Conservation (phyloP, 768 basidiomycete species). For the Xerocomus brunneocitrinus region DNA sequence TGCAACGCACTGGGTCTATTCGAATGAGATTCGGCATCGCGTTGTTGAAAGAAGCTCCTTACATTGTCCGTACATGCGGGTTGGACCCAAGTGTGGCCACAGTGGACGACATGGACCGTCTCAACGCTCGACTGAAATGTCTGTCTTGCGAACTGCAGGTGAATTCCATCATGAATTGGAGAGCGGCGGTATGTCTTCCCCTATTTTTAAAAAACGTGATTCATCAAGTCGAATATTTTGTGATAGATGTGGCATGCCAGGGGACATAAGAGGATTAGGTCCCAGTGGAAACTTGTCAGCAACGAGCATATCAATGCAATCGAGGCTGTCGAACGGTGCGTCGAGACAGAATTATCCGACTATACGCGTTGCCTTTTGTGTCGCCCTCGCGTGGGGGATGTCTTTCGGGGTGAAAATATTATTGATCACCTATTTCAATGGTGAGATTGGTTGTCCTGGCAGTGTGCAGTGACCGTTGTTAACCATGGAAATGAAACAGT, state of each 20-base stretch:
- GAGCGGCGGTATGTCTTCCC: slow-evolving; percentile 1
- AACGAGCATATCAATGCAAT: neutral
- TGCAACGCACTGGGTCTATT: neutral
- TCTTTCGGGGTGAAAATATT: neutral
- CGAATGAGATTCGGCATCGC: neutral
- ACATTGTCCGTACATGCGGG: slow-evolving; percentile 3
- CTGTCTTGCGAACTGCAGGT: neutral
- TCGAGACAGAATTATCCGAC: too few relatives aligned
- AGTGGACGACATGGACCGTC: slow-evolving; percentile 7
- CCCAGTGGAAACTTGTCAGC: slow-evolving; percentile 1
- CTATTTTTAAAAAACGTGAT: neutral
- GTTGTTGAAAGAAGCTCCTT: neutral
- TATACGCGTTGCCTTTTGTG: neutral
- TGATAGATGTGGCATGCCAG: slow-evolving; percentile 1
- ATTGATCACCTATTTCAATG: neutral
- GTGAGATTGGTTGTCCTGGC: neutral
- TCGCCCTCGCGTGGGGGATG: neutral
- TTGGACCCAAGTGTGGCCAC: slow-evolving; percentile 8
- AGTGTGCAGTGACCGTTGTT: neutral
- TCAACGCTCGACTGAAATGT: slow-evolving; percentile 4
- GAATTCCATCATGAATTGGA: neutral
- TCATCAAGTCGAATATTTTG: neutral
- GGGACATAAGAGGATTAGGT: neutral
- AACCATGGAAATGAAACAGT: neutral
- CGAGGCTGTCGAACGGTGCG: neutral